Evolutionary conservation across 2,329 filamentous ascomycete species (phyloP), one percentile per base, ranked within the genome.

Genomic region (Pestalotiopsis sp.): DNA sequence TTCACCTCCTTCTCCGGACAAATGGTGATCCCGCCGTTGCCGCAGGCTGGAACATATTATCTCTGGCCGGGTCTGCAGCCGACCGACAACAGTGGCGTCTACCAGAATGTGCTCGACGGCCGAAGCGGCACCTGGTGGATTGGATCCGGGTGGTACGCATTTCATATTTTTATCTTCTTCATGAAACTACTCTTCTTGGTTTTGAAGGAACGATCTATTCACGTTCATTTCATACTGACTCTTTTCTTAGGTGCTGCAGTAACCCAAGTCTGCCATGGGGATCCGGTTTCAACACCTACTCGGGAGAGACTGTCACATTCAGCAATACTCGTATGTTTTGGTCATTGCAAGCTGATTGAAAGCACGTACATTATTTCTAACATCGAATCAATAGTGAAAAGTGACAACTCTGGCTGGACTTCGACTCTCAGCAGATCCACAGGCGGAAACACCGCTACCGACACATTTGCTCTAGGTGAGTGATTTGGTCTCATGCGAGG

Each of bases 21-120:
- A 4, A 75, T 79, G 73, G 70, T 75, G 5, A 74, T 77, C 45
- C 78, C 78, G 45, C 69, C 70, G 6, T 71, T 79, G 27, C 76
- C 73, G 23, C 67, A 72, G 63, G 78, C 78, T 7, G 81, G 75
- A 0, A 76, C 73, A 9, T 83, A 82, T 70, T 83, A 83, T 69
- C 78, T 83, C 11, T 82, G 80, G 81, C 81, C 81, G 1, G 81
- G 81, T 1, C 77, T 83, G 17, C 80, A 83, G 70, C 79, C 80
- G 4, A 79, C 78, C 1, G 80, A 81, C 68, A 76, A 76, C 65
- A 78, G 74, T 20, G 81, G 80, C n/a, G 79, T 83, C 4, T 83
- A 83, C 69, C 80, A 82, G 70, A 80, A 80, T 25, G 82, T 82
- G 4, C 75, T 83, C 4, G 81, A 83, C 70, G 80, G 81, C 9